Base-by-base conservation (phyloP, 345 rosid species). In the Firmiana major region DNA sequence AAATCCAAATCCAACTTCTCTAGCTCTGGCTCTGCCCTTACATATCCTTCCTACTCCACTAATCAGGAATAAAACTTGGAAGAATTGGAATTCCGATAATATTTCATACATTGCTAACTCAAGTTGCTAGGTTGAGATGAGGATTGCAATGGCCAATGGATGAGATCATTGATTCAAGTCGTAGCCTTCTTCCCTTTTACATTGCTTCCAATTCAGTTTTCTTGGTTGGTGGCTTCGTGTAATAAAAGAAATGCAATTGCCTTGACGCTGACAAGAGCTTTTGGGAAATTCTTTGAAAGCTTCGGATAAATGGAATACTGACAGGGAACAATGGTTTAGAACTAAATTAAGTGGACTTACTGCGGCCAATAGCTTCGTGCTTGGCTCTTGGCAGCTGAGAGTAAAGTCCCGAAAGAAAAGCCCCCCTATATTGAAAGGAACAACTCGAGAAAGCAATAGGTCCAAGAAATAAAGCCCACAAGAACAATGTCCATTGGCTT, bases 1-100 rank as follows among this genome's bases (percentile, higher is more conserved):
- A 73, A 73, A 65, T 42, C 54, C 31, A 73, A 73, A 65, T 42
- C 54, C 31, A 58, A 73, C 54, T 58, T 73, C 66, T 48, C 76
- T 36, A 4, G 4, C 40, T 71, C 40, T 38, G 15, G 5, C 48
- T n/a, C 49, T 67, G 1, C 17, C 58, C 26, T 17, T 55, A 1
- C 28, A 1, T 55, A 8, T 51, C 16, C 7, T 1, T 19, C 11
- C 16, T 7, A 2, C 10, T 7, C 12, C 62, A 57, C 24, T 46
- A 22, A 4, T 21, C 11, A 4, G 17, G 9, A 2, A 16, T 13
- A 48, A 24, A 71, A 17, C 21, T 54, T 7, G 55, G 9, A 26
- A 53, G 17, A 38, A 38, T 13, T 45, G 36, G 58, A 46, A 46
- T 36, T 66, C 34, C 9, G 26, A 6, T n/a, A 66, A 42, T 11